These are phyloP conservation scores for Papilionanthe hybrid DNA, from an alignment of 116 monocot genomes.

Conservation along the genomic window DNA sequence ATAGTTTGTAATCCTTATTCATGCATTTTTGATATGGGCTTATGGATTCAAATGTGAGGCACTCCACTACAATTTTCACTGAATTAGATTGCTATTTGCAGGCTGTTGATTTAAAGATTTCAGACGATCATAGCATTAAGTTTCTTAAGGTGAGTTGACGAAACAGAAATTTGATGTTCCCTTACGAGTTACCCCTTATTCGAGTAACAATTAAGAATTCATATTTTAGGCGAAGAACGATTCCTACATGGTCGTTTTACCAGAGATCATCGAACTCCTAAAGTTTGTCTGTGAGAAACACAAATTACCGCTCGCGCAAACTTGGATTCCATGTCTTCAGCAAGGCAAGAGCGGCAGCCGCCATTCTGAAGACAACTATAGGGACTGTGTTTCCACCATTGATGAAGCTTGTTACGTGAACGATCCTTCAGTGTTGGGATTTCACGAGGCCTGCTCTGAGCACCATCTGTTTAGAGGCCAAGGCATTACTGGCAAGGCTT, in stretches of 20 bases:
- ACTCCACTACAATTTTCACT: not conserved
- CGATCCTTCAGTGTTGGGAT: slow-evolving; percentile 43
- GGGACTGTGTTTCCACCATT: too few species aligned
- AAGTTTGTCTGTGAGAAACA: slow-evolving; percentile 30
- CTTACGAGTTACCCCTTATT: not conserved
- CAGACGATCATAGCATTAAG: slow-evolving; percentile 31
- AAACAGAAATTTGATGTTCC: not conserved
- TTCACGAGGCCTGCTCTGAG: slow-evolving; percentile 87
- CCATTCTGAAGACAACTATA: too few species aligned
- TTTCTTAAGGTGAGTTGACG: slow-evolving; percentile 29
- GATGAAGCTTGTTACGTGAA: slow-evolving; percentile 43
- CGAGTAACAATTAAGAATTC: slow-evolving; percentile 12
- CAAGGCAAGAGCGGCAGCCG: too few species aligned
- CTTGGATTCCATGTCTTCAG: too few species aligned
- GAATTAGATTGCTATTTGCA: slow-evolving; percentile 22
- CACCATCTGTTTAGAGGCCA: slow-evolving; percentile 79
- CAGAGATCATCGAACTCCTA: slow-evolving; percentile 49
- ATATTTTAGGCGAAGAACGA: slow-evolving; percentile 38
- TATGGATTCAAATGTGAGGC: not conserved
- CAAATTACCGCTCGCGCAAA: too few species aligned
- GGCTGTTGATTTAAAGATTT: slow-evolving; percentile 73
- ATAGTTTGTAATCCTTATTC: too few species aligned
- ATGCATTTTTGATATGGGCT: too few species aligned
- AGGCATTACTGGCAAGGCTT: slow-evolving; percentile 77
- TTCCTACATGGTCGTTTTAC: slow-evolving; percentile 42